Conservation (phyloP, 78 protist species). For the Acrasis kona region DNA sequence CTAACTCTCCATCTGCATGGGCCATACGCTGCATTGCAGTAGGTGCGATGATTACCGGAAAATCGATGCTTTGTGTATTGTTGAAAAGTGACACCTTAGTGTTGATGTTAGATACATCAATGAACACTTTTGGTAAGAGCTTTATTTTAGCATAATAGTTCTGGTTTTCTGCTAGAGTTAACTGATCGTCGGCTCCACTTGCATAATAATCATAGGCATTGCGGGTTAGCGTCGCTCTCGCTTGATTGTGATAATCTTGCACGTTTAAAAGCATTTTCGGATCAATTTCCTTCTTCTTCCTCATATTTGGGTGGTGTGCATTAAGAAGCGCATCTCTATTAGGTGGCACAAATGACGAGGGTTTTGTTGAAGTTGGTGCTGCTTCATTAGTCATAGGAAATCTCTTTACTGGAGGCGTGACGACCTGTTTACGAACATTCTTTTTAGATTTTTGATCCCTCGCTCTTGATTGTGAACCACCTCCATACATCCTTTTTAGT, state of each 20-base stretch:
- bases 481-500: no score
- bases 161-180: constrained; percentile 26
- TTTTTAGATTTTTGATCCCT: no score
- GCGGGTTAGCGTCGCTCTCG: background rate
- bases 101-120: constrained; percentile 20
- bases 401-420: no score
- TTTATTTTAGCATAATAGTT: constrained; percentile 25
- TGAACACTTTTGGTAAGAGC: constrained; percentile 24
- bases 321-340: no score
- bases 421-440: no score
- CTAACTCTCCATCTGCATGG: constrained; percentile 17
- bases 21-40: constrained; percentile 33
- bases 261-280: background rate
- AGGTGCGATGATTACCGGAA: constrained; percentile 23
- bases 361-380: no score
- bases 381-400: no score
- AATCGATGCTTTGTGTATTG: background rate
- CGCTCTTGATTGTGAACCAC: no score
- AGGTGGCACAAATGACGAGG: no score
- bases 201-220: constrained; percentile 24
- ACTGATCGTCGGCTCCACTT: constrained; percentile 37
- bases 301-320: no score
- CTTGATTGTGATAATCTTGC: background rate
- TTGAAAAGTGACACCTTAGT: constrained; percentile 11
- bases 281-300: no score